Conservation (phyloP, 371 early-diverging fungal genomes). For the Quaeritorhiza haematococci region DNA sequence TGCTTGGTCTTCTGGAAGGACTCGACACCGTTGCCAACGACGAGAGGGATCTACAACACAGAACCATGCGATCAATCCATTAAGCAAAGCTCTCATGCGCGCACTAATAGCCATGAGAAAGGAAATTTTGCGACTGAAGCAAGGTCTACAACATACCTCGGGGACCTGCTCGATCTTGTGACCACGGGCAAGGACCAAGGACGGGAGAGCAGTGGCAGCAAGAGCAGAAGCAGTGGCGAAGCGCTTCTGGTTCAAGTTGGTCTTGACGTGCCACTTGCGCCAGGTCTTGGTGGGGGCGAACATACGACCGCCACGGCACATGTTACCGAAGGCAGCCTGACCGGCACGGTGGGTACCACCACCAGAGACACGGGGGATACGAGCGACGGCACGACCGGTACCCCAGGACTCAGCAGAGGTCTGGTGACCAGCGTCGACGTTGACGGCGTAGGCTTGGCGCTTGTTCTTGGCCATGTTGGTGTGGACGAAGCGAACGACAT, state of each 20-base stretch:
- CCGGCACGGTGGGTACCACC: constrained; percentile 99
- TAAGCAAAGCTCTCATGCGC: no score
- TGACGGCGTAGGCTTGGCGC: constrained; percentile 98
- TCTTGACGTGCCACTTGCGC: constrained; percentile 99
- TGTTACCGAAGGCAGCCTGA: constrained; percentile 99
- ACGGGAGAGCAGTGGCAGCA: constrained; percentile 95
- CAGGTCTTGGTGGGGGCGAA: constrained; percentile 99
- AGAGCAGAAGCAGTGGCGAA: constrained; percentile 97
- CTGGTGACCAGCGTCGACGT: constrained; percentile 98
- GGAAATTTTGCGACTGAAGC: no score
- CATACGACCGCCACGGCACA: constrained; percentile 99
- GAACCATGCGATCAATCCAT: no score
- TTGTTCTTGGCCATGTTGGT: constrained; percentile 98
- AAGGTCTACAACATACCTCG: constrained; percentile 48
- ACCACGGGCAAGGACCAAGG: constrained; percentile 98
- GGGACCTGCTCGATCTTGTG: constrained; percentile 93
- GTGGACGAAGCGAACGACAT: constrained; percentile 96
- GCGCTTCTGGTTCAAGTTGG: constrained; percentile 97
- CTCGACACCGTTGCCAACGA: constrained; percentile 81
- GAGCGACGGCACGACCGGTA: constrained; percentile 97
- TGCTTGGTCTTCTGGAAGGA: constrained; percentile 93
- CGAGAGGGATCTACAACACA: constrained; percentile 96
- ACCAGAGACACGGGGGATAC: constrained; percentile 99
- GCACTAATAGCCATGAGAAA: no score
- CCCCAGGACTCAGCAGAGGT: constrained; percentile 99